Evolutionary conservation across 257 asterid genomes (phyloP).

Genomic region (Solanum peruvianum): DNA sequence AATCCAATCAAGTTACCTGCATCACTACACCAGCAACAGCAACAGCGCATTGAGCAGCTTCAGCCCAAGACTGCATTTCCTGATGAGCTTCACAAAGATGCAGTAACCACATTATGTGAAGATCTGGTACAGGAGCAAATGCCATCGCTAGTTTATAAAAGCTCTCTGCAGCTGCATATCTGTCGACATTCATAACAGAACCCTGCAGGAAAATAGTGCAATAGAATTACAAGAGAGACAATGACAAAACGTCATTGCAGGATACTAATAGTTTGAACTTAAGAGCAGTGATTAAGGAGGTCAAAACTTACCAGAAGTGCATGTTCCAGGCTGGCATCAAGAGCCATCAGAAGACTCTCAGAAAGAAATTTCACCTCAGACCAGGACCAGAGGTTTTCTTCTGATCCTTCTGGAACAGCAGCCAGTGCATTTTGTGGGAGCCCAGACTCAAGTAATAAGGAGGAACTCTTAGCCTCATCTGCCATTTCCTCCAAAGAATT

Average conservation of each 20-base stretch:
- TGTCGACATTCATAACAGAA: constrained; percentile 82
- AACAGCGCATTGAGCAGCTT: constrained; percentile 98
- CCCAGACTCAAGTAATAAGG: constrained; percentile 53
- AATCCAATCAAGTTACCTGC: constrained; percentile 42
- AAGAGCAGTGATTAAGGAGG: constrained; percentile 7
- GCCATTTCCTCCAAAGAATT: constrained; percentile 80
- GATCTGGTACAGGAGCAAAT: constrained; percentile 98
- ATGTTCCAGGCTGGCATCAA: constrained; percentile 98
- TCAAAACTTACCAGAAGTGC: constrained; percentile 66
- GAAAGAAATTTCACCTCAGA: constrained; percentile 68
- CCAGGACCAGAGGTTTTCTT: constrained; percentile 76
- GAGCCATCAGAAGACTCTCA: constrained; percentile 81
- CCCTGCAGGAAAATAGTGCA: constrained; percentile 28
- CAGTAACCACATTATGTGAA: constrained; percentile 96
- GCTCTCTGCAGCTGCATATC: constrained; percentile 98
- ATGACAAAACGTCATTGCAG: not conserved
- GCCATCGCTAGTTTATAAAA: constrained; percentile 97
- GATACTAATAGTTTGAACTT: not conserved
- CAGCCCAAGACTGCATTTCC: constrained; percentile 99
- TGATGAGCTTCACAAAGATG: constrained; percentile 99
- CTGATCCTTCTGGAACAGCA: constrained; percentile 28
- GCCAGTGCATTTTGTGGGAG: constrained; percentile 63
- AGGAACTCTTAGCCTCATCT: constrained; percentile 58
- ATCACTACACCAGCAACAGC: constrained; percentile 99
- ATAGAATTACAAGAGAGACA: not conserved